A percentile compares a stretch with the other conserved stretches of the same genome.
phyloP scores from a whole-genome alignment of 2,329 filamentous ascomycete species.

The Alternaria novae-zelandiae region DNA sequence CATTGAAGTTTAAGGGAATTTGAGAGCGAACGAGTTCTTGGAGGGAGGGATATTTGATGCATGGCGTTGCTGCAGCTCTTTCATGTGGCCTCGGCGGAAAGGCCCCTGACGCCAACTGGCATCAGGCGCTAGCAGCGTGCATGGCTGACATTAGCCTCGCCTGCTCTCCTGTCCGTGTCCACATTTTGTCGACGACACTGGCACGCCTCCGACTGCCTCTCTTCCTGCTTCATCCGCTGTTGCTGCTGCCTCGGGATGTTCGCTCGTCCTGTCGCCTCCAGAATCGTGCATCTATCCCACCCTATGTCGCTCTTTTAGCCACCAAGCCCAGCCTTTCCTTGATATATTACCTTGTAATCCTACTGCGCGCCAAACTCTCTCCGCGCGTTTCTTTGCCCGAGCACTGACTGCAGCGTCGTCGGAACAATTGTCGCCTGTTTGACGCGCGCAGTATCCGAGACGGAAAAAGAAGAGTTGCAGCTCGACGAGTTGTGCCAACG shows the following conservation, averaged over 20 bases:
- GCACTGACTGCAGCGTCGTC: conserved; percentile 12
- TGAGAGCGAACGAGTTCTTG: neutral
- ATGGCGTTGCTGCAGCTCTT: conserved; percentile 7
- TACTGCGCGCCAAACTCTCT: conserved; percentile 25
- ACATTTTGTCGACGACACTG: conserved; percentile 24
- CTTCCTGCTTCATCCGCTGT: conserved; percentile 23
- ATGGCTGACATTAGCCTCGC: conserved; percentile 14
- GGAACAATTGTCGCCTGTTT: conserved; percentile 12
- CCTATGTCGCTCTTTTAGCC: conserved; percentile 50
- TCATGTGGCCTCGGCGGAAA: conserved; percentile 11
- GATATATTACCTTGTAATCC: conserved; percentile 39
- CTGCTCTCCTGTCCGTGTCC: conserved; percentile 18
- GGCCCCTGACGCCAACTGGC: conserved; percentile 16
- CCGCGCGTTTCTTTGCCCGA: conserved; percentile 15
- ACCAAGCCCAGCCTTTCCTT: conserved; percentile 40
- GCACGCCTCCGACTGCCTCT: conserved; percentile 24
- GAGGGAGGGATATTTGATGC: neutral
- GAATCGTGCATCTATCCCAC: conserved; percentile 33
- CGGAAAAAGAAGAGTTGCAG: conserved; percentile 25
- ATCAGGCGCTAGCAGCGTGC: neutral
- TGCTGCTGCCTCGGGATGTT: conserved; percentile 43
- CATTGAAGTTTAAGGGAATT: too few species aligned
- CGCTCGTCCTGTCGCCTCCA: conserved; percentile 36
- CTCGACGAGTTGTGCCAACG: conserved; percentile 15
- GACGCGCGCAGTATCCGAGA: conserved; percentile 29